Base-by-base conservation (phyloP, 768 basidiomycete genomes). In the Amanita fuliginea region DNA sequence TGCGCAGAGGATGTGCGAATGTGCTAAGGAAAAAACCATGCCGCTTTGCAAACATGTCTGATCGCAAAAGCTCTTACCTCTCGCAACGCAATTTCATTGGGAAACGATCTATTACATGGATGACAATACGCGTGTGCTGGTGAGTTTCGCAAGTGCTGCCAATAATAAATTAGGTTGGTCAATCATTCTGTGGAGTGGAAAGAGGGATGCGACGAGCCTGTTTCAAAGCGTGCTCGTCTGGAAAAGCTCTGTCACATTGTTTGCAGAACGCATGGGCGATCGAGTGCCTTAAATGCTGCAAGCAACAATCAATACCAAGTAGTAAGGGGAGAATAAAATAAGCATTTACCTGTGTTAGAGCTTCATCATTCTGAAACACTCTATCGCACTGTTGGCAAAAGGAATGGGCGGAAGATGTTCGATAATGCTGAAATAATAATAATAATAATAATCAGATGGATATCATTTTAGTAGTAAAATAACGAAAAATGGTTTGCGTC, bases 331-430 rank as follows among this genome's bases (percentile, higher is more conserved):
- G 5, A 24, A 24, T 3, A 24, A 3, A 24, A 5, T 24, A 3
- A 30, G 30, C 30, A 30, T 33, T n/a, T 35, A 45, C 44, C 9
- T 45, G 32, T 13, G 21, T 45, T 10, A 45, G 30, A 8, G 44
- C 30, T 6, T 18, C 44, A 3, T 45, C 33, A 14, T 21, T 34
- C 28, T 13, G 30, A 16, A 45, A 45, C 2, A 45, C 16, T 18
- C 18, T 45, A 18, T 35, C 44, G 44, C 44, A 45, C 30, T 35
- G 44, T 19, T 35, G 44, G 18, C 44, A 45, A 19, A 45, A 45
- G 4, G 30, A 33, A 19, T 19, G 16, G n/a, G 44, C 28, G 30
- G 44, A 35, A 0, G 44, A 32, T 9, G 30, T 19, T 45, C 16
- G 16, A 45, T 47, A n/a, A 26, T 47, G 24, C 34, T 36, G 21